phyloP scores from a whole-genome alignment of 352 stramenopile species.

The Pythium dissotocum region DNA sequence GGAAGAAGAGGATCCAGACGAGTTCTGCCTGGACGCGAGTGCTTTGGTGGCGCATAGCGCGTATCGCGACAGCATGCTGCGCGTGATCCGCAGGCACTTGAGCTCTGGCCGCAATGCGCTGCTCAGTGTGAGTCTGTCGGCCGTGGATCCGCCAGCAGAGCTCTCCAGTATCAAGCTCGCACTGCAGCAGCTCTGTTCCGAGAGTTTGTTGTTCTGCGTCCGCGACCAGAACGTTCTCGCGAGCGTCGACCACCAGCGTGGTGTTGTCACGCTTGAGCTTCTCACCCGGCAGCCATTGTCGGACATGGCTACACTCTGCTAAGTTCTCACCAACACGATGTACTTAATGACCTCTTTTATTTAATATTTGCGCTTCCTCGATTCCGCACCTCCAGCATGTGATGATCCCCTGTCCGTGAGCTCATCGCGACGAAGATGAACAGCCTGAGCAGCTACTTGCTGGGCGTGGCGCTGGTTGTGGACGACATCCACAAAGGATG shows the following conservation, averaged over 20 bases:
- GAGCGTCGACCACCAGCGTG: neutral
- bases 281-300: slow-evolving; percentile 1
- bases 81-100: slow-evolving; percentile 39
- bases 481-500: slow-evolving; percentile 90
- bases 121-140: slow-evolving; percentile 23
- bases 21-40: slow-evolving; percentile 12
- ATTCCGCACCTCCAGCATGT: slow-evolving; percentile 10
- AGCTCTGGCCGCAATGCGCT: slow-evolving; percentile 33
- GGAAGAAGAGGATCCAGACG: neutral
- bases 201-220: slow-evolving; percentile 47
- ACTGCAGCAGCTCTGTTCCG: slow-evolving; percentile 54
- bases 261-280: slow-evolving; percentile 17
- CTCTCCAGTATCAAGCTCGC: slow-evolving; percentile 31
- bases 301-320: slow-evolving; percentile 2
- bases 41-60: slow-evolving; percentile 8
- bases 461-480: slow-evolving; percentile 82
- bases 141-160: neutral
- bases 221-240: slow-evolving; percentile 50
- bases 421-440: slow-evolving; percentile 7
- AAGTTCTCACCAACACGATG: neutral
- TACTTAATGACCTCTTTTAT: neutral
- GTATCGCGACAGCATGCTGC: slow-evolving; percentile 37
- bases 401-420: neutral
- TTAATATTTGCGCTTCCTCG: neutral
- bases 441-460: slow-evolving; percentile 23